phyloP scores from a whole-genome alignment of 2,329 filamentous ascomycete species.

The Ophioceras dolichostomum region DNA sequence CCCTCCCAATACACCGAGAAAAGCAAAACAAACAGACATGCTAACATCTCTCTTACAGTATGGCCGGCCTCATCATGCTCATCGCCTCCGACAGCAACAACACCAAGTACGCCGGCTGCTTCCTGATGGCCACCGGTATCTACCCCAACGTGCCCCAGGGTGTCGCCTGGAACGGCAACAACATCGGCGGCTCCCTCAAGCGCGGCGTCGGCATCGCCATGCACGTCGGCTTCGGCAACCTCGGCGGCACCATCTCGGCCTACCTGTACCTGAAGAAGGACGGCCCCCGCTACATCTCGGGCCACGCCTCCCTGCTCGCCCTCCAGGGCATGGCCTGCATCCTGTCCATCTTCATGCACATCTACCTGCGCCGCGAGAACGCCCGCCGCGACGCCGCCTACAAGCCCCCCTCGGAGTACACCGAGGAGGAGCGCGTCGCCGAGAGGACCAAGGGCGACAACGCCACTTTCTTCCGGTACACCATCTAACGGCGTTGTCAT shows the following conservation, averaged over 20 bases:
- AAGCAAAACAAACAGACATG: too few species aligned
- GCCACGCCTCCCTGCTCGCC: slow-evolving; percentile 31
- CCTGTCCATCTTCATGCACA: slow-evolving; percentile 41
- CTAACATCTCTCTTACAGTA: slow-evolving; percentile 5
- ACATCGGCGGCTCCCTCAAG: slow-evolving; percentile 36
- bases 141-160: slow-evolving; percentile 35
- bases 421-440: slow-evolving; percentile 35
- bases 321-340: slow-evolving; percentile 29
- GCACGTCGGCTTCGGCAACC: slow-evolving; percentile 35
- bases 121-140: slow-evolving; percentile 26
- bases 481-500: too few species aligned
- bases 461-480: slow-evolving; percentile 43
- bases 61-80: slow-evolving; percentile 9
- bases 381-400: slow-evolving; percentile 33
- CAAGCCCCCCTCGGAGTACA: slow-evolving; percentile 36
- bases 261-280: slow-evolving; percentile 16
- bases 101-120: slow-evolving; percentile 22
- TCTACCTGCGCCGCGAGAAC: slow-evolving; percentile 45
- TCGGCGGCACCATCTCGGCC: slow-evolving; percentile 21
- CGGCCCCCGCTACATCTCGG: slow-evolving; percentile 26
- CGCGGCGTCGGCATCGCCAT: slow-evolving; percentile 38
- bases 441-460: slow-evolving; percentile 45
- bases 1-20: slow-evolving; percentile 3
- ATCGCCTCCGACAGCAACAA: slow-evolving; percentile 10
- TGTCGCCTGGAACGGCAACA: slow-evolving; percentile 38